Conservation (phyloP, 306 rosid species). For the Elaeagnus macrophylla region DNA sequence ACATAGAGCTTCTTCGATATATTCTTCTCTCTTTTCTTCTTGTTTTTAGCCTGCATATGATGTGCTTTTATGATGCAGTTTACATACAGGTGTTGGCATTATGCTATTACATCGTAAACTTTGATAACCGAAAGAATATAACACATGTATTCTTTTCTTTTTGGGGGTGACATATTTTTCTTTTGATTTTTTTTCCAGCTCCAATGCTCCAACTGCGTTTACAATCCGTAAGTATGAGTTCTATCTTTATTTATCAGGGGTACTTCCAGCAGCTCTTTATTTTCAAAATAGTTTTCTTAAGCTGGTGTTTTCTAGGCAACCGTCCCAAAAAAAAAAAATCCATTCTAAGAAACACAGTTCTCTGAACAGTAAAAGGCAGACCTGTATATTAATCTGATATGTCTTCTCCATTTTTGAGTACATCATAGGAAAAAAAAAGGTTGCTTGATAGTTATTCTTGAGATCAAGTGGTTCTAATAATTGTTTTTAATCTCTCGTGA, state of each 20-base stretch:
- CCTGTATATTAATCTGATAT: not conserved
- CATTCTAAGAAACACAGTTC: not conserved
- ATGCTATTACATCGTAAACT: not conserved
- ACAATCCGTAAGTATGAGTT: constrained; percentile 82
- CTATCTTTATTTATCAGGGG: not conserved
- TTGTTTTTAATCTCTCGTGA: not conserved
- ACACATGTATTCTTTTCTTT: not conserved
- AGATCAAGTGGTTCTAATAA: not conserved
- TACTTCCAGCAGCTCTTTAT: not conserved
- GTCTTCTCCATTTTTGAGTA: not conserved
- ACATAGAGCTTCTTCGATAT: not conserved
- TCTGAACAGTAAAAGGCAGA: not conserved
- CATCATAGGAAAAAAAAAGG: not conserved
- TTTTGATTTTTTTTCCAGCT: constrained; percentile 38
- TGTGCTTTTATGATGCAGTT: not conserved
- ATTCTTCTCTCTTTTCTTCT: not conserved
- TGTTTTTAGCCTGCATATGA: not conserved
- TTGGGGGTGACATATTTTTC: not conserved
- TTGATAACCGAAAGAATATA: not conserved
- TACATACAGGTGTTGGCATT: not conserved
- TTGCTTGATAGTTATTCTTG: not conserved
- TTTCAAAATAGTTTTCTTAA: not conserved
- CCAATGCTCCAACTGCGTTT: constrained; percentile 52
- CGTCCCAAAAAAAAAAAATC: not conserved
- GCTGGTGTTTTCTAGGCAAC: not conserved